Evolutionary conservation across 495 filamentous ascomycete genomes (phyloP).

Genomic region (Aspergillus mulundensis): DNA sequence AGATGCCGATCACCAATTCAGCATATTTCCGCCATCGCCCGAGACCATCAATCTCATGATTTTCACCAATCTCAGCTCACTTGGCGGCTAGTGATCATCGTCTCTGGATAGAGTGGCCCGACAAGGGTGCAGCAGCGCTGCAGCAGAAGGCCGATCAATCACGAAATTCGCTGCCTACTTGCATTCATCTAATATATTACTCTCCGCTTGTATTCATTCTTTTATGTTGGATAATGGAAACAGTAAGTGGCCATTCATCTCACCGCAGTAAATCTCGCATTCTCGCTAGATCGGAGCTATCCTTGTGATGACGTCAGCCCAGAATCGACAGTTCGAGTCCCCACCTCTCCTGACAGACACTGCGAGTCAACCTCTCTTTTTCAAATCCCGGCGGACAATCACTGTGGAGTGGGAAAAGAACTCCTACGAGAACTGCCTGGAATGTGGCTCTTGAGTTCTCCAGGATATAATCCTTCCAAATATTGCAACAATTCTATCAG

Average conservation of each 20-base stretch:
- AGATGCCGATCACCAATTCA: constrained; percentile 6
- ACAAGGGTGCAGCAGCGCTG: neutral
- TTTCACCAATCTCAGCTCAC: neutral
- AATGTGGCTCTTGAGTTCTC: neutral
- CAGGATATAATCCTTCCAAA: neutral
- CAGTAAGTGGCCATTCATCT: neutral
- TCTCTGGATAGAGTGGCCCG: neutral
- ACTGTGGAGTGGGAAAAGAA: neutral
- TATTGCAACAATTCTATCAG: no score
- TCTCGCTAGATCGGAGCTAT: constrained; percentile 1
- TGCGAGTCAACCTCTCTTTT: neutral
- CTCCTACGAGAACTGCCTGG: neutral
- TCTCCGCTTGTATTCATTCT: neutral
- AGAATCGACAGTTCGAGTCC: constrained; percentile 14
- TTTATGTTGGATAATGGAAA: neutral
- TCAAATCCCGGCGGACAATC: neutral
- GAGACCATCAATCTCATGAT: no score
- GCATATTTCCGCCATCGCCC: neutral
- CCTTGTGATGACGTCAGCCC: constrained; percentile 20
- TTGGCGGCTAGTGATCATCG: neutral
- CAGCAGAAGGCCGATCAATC: neutral
- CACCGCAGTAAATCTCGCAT: neutral
- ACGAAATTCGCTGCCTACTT: neutral
- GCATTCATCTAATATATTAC: neutral
- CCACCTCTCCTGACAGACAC: neutral